These are phyloP conservation scores for Podospora tetraspora DNA, from an alignment of 495 filamentous ascomycete genomes.

Conservation along the genomic window DNA sequence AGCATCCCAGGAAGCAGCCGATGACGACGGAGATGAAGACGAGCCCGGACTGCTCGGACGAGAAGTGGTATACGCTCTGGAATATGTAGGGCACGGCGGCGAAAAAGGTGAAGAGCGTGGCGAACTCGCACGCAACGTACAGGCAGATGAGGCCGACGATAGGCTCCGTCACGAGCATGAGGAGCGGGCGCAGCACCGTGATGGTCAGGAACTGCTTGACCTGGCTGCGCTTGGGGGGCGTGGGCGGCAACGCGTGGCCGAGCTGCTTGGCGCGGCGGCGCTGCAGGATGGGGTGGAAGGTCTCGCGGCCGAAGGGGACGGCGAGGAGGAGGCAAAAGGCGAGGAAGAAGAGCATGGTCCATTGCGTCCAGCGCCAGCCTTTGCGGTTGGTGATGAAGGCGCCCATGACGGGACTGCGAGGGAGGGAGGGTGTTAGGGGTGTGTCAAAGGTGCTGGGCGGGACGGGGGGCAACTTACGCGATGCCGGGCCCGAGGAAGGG, in stretches of 20 bases:
- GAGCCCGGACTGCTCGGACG: constrained; percentile 47
- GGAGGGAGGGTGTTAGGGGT: background rate
- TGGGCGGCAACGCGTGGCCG: constrained; percentile 34
- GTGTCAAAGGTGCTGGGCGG: too few species aligned
- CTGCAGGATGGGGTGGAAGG: constrained; percentile 59
- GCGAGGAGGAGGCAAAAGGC: constrained; percentile 44
- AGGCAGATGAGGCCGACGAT: constrained; percentile 58
- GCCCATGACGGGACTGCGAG: constrained; percentile 49
- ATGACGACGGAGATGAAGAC: constrained; percentile 55
- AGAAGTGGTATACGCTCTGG: constrained; percentile 45
- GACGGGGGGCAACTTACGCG: constrained; percentile 13
- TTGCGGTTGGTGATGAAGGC: constrained; percentile 55
- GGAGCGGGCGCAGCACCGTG: constrained; percentile 53
- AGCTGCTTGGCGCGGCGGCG: constrained; percentile 44
- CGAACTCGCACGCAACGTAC: constrained; percentile 60
- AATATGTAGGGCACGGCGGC: constrained; percentile 57
- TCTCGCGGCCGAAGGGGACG: constrained; percentile 48
- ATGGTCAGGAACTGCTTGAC: constrained; percentile 50
- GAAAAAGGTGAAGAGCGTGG: constrained; percentile 62
- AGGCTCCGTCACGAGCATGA: constrained; percentile 62
- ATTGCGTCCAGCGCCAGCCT: constrained; percentile 58
- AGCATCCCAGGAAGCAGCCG: constrained; percentile 48
- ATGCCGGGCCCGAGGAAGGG: constrained; percentile 56
- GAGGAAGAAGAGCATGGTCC: constrained; percentile 34
- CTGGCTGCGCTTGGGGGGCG: constrained; percentile 27